phyloP scores from a whole-genome alignment of 78 protist genomes.

The Dictyostelium brefeldianum region DNA sequence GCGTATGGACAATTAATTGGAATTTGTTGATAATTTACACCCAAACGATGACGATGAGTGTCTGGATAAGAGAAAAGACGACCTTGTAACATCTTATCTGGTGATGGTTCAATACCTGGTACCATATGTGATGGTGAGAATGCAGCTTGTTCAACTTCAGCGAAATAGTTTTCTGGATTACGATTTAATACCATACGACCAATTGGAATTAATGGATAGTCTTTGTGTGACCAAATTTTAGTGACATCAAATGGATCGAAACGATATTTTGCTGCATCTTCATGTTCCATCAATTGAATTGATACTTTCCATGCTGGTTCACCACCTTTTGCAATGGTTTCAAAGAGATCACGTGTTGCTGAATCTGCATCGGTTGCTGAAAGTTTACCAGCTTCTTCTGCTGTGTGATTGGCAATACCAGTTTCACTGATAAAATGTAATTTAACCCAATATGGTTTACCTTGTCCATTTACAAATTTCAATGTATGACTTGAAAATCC shows the following conservation, averaged over 20 bases:
- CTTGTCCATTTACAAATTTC: slow-evolving; percentile 82
- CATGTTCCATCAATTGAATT: slow-evolving; percentile 89
- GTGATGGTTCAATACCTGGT: slow-evolving; percentile 91
- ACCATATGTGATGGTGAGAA: slow-evolving; percentile 93
- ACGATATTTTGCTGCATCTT: slow-evolving; percentile 78
- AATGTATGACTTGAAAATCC: slow-evolving; percentile 90
- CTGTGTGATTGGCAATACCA: slow-evolving; percentile 76
- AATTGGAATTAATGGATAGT: slow-evolving; percentile 82
- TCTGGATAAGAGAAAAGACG: slow-evolving; percentile 92
- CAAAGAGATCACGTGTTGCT: slow-evolving; percentile 86
- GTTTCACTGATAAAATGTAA: slow-evolving; percentile 84
- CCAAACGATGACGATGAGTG: slow-evolving; percentile 93
- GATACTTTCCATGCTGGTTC: slow-evolving; percentile 85
- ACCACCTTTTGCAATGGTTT: slow-evolving; percentile 86
- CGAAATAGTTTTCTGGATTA: slow-evolving; percentile 93
- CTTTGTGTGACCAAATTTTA: slow-evolving; percentile 92
- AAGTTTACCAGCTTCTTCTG: slow-evolving; percentile 86
- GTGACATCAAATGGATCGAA: slow-evolving; percentile 91
- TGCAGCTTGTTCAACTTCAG: slow-evolving; percentile 92
- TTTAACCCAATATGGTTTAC: slow-evolving; percentile 80
- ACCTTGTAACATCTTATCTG: slow-evolving; percentile 88
- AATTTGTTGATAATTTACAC: slow-evolving; percentile 84
- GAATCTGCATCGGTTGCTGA: slow-evolving; percentile 85
- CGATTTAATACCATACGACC: slow-evolving; percentile 92
- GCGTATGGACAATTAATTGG: slow-evolving; percentile 88